Evolutionary conservation across 441 rosid species (phyloP), one percentile per base, ranked within the genome.

Genomic region (Caryocar brasiliense): DNA sequence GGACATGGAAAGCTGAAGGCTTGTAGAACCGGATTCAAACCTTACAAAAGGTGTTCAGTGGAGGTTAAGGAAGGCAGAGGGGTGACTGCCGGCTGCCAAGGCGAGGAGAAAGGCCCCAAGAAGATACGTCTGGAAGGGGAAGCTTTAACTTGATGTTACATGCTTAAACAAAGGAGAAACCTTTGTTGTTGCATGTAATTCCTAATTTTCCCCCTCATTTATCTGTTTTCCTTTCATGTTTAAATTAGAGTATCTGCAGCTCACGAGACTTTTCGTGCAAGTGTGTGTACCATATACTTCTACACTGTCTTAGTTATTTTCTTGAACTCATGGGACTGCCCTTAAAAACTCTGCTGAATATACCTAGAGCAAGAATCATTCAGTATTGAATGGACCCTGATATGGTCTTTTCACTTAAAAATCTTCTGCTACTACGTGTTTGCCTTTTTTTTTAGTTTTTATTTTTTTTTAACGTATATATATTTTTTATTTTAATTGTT

Each of bases 41-140:
- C 96, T 24, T 91, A 91, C 79, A 91, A 87, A 72, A 79, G 96
- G 70, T 91, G 93, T 64, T 79, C 91, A 0, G 41, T 80, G 62
- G 96, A 91, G 77, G 88, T 86, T 32, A 83, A 60, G 54, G 96
- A 91, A 51, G 74, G 61, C 65, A 81, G 67, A 51, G 24, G 58
- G 49, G 48, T 56, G 39, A 69, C 65, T 58, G 20, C 47, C 36
- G 17, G 69, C 76, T 39, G 47, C 76, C 91, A 71, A 60, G 64
- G 62, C 24, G 95, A 81, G 49, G 93, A 83, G 71, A 83, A 76
- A 59, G 72, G 76, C 39, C 78, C 86, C 11, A 91, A 91, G 74
- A 77, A 93, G 65, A 80, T 91, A 59, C 82, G 95, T 47, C 33
- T 91, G 66, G 95, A 77, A 65, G 78, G 79, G 62, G 78, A 73